These are phyloP conservation scores for Starmerella floricola DNA, from an alignment of 805 yeast genomes.

Conservation along the genomic window DNA sequence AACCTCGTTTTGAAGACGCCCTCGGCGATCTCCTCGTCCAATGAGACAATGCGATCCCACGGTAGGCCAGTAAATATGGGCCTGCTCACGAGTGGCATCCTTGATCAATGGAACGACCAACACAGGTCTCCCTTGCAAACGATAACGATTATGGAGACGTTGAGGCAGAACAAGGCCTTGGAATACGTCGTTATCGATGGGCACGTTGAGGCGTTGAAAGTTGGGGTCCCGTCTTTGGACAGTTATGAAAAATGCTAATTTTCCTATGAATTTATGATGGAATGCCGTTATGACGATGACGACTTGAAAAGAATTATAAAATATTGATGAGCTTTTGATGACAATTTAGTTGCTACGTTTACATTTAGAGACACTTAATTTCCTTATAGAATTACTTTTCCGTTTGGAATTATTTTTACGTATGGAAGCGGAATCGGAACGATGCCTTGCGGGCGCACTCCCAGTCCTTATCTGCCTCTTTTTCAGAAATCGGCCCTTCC, in stretches of 20 bases:
- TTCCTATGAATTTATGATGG: neutral
- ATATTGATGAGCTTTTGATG: no score
- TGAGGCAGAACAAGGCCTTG: slow-evolving; percentile 10
- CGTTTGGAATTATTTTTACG: no score
- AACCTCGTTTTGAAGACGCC: slow-evolving; percentile 6
- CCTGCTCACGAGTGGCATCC: slow-evolving; percentile 18
- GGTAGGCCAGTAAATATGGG: slow-evolving; percentile 7
- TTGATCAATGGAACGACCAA: slow-evolving; percentile 19
- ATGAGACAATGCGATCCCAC: neutral
- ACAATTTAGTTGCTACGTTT: no score
- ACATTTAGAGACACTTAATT: no score
- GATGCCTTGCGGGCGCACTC: no score
- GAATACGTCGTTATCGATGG: slow-evolving; percentile 19
- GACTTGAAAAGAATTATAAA: no score
- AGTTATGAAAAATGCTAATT: slow-evolving; percentile 1
- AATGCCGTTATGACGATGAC: neutral
- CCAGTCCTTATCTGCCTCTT: no score
- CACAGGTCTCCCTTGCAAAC: slow-evolving; percentile 18
- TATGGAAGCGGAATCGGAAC: no score
- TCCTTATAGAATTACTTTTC: no score
- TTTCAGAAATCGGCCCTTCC: no score
- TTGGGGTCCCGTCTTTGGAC: slow-evolving; percentile 4
- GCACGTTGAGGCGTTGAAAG: slow-evolving; percentile 2
- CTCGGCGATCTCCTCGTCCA: neutral
- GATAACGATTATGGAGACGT: slow-evolving; percentile 12